Conservation (phyloP, 2,329 filamentous ascomycete genomes). For the Neopestalotiopsis sp. region DNA sequence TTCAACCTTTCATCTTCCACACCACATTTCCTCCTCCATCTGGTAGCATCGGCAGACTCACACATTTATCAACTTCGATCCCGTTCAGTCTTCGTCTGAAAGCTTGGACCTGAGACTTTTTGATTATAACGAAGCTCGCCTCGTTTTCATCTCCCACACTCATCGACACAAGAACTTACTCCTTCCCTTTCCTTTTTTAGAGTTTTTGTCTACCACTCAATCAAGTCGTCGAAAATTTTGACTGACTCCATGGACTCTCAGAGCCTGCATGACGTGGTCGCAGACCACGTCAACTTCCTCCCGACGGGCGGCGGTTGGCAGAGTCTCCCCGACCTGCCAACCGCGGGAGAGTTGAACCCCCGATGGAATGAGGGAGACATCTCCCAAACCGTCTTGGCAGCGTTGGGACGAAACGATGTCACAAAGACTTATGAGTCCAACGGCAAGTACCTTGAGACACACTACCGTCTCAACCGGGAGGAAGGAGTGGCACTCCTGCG, state of each 20-base stretch:
- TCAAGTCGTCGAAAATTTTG: neutral
- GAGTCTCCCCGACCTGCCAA: conserved; percentile 60
- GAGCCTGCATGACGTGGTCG: conserved; percentile 24
- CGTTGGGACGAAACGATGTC: conserved; percentile 59
- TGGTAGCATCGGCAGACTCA: too few relatives aligned
- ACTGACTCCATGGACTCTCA: neutral
- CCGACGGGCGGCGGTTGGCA: conserved; percentile 36
- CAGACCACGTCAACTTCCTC: conserved; percentile 26
- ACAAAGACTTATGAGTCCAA: conserved; percentile 63
- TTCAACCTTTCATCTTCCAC: too few relatives aligned
- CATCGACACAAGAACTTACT: too few relatives aligned
- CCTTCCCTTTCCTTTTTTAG: too few relatives aligned
- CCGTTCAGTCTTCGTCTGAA: too few relatives aligned
- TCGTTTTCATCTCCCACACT: too few relatives aligned
- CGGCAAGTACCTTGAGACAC: conserved; percentile 71
- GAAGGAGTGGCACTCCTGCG: conserved; percentile 75
- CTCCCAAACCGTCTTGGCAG: conserved; percentile 34
- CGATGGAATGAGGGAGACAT: conserved; percentile 27
- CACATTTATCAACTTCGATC: too few relatives aligned
- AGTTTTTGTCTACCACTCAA: too few relatives aligned
- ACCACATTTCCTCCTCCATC: too few relatives aligned
- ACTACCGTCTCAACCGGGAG: conserved; percentile 78
- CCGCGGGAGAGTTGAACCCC: conserved; percentile 55
- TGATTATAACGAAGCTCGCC: too few relatives aligned
- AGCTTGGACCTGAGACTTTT: too few relatives aligned